Base-by-base conservation (phyloP, 768 basidiomycete species). In the Mycena latifolia region DNA sequence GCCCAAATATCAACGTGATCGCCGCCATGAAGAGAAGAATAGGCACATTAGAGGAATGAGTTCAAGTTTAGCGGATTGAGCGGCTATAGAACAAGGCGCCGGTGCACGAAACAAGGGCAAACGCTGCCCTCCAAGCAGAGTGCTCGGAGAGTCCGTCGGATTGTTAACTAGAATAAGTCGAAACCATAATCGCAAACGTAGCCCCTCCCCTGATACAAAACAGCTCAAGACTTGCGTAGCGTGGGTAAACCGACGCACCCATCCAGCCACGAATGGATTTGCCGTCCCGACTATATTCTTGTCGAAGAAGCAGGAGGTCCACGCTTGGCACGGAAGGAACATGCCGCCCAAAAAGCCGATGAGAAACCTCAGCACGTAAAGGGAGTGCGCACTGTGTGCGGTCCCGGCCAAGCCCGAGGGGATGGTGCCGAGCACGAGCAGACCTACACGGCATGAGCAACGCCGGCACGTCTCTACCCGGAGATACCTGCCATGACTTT, bases 221-320 rank as follows among this genome's bases (percentile, higher is more conserved):
- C 37, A 9, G 41, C n/a, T 18, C 33, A 58, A 37, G 4, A 39
- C 24, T 41, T 41, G 28, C 48, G 20, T 17, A 17, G 18, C 55
- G 31, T 52, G 37, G 11, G 59, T 41, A 37, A 37, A 67, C n/a
- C n/a, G n/a, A n/a, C 71, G 64, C 45, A 75, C 79, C 85, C 86
- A 89, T 0, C 88, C 88, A 9, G 78, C 88, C 7, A 83, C 84
- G 1, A 90, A 71, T 0, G 86, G 86, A 69, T 88, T 89, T 0
- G 87, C 85, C 24, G 75, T 76, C 9, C 79, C 81, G 18, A 80
- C 77, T 24, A 76, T 72, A 35, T 74, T 77, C 60, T 83, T 88
- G 73, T 88, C 86, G 72, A 86, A 90, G 75, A 89, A 89, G 4
- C 76, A 77, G 0, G 89, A 87, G 11, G 88, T 87, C 86, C 89